Base-by-base conservation (phyloP, 441 rosid genomes). In the Viola pubescens region DNA sequence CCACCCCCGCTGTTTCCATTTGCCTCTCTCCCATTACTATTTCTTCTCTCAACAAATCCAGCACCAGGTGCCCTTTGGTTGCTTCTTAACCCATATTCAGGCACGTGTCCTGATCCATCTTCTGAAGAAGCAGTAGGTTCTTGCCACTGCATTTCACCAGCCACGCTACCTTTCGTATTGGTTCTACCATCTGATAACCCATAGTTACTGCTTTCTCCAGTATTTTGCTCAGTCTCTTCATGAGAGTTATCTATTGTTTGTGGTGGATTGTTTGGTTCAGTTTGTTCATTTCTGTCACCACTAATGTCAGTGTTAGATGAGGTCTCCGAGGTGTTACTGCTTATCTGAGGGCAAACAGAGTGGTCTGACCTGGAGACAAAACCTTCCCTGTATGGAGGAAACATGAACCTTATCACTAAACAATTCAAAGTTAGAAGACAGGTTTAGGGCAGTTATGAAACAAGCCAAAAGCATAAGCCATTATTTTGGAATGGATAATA, bases 341-440 rank as follows among this genome's bases (percentile, higher is more conserved):
- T 78, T 43, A 56, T 77, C 68, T 71, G 81, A 58, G 77, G 71
- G 65, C 77, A 71, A 68, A 61, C 73, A 72, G 87, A 83, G 55
- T 66, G 74, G 64, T 87, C 97, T 69, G 78, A 64, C 77, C 83
- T 84, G 70, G 92, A 87, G 77, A 85, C 70, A 79, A 89, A 81
- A 58, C 81, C 97, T 67, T 82, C 96, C 94, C 98, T 92, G 77
- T 52, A 60, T 43, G 6, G 49, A 74, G 14, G 50, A 67, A 64
- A 62, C 19, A 48, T 39, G 52, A 11, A 51, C 48, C 10, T 56
- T 50, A 26, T 26, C 3, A 16, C 52, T 48, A 4, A 16, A 49
- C 12, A 58, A 64, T 41, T 64, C 45, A 47, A 47, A 48, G 37
- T 56, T 42, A 52, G 16, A 2, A 4, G 3, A 10, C 34, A 26